These are phyloP conservation scores for Erysimum cheiri DNA, from an alignment of 441 rosid genomes.

Conservation along the genomic window DNA sequence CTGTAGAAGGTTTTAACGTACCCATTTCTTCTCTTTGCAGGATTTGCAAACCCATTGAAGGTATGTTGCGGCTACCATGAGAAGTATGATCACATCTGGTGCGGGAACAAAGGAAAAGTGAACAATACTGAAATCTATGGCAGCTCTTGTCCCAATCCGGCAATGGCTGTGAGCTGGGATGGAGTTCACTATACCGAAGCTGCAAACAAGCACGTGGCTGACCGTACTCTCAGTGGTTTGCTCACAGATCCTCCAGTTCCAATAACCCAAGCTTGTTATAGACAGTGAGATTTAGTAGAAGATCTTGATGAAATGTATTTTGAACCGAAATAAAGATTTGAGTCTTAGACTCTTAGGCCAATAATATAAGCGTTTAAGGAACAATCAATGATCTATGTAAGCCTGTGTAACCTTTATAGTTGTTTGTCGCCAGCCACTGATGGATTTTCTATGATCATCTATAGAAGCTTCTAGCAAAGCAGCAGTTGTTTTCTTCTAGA, in stretches of 20 bases:
- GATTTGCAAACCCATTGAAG: constrained; percentile 73
- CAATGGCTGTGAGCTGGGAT: constrained; percentile 75
- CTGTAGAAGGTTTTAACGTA: neutral
- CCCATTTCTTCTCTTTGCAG: constrained; percentile 43
- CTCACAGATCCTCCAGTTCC: constrained; percentile 74
- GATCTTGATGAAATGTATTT: constrained; percentile 3
- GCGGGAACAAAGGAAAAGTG: constrained; percentile 67
- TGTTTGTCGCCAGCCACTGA: constrained; percentile 27
- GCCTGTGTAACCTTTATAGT: constrained; percentile 27
- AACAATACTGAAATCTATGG: constrained; percentile 66
- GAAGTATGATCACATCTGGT: constrained; percentile 80
- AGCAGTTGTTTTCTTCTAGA: constrained; percentile 44
- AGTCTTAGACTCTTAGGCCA: constrained; percentile 11
- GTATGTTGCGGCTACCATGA: constrained; percentile 87
- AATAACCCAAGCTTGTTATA: constrained; percentile 69
- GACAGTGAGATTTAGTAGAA: constrained; percentile 41
- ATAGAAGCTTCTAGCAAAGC: constrained; percentile 17
- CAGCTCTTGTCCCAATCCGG: constrained; percentile 65
- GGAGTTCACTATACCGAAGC: constrained; percentile 89
- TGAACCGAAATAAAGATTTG: constrained; percentile 12
- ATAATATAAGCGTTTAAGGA: constrained; percentile 28
- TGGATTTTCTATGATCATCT: constrained; percentile 22
- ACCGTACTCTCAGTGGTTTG: constrained; percentile 65
- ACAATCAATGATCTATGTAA: constrained; percentile 28
- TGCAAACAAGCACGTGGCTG: constrained; percentile 75